These are phyloP conservation scores for Eimeria praecox DNA, from an alignment of 169 alveolate species.

Conservation along the genomic window DNA sequence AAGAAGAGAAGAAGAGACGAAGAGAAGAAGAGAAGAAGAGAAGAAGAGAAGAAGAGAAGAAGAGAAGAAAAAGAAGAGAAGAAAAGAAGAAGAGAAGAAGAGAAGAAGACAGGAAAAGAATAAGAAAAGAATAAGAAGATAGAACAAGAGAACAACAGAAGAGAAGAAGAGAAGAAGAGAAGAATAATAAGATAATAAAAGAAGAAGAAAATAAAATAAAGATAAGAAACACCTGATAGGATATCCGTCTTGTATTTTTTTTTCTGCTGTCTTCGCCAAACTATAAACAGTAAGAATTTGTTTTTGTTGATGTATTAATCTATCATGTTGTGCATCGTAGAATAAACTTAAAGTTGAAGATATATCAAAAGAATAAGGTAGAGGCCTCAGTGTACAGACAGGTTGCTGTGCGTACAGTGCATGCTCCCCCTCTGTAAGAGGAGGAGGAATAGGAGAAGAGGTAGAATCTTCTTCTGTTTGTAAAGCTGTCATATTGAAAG, in stretches of 20 bases:
- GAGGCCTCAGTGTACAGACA: background rate
- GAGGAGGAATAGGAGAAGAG: background rate
- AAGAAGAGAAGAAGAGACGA: no score
- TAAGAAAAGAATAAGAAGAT: no score
- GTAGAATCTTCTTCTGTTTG: no score
- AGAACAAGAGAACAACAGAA: no score
- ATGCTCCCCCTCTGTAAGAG: slow-evolving; percentile 36
- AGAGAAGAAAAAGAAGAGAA: no score
- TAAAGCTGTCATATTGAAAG: no score
- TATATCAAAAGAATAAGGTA: background rate
- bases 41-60: no score
- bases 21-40: no score
- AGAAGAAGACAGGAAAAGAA: no score
- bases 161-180: no score
- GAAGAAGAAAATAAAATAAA: background rate
- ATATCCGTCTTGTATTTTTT: background rate
- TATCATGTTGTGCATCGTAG: slow-evolving; percentile 2
- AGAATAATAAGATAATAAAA: background rate
- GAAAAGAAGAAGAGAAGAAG: no score
- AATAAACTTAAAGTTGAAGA: background rate
- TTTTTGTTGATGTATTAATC: slow-evolving; percentile 25
- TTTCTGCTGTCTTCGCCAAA: background rate
- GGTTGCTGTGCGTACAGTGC: background rate
- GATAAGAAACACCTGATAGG: background rate
- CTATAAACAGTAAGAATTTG: background rate